Percentiles rank a stretch among this genome's conserved stretches.
Evolutionary conservation across 2,329 filamentous ascomycete genomes (phyloP).

Genomic region (Drechslera avenae): DNA sequence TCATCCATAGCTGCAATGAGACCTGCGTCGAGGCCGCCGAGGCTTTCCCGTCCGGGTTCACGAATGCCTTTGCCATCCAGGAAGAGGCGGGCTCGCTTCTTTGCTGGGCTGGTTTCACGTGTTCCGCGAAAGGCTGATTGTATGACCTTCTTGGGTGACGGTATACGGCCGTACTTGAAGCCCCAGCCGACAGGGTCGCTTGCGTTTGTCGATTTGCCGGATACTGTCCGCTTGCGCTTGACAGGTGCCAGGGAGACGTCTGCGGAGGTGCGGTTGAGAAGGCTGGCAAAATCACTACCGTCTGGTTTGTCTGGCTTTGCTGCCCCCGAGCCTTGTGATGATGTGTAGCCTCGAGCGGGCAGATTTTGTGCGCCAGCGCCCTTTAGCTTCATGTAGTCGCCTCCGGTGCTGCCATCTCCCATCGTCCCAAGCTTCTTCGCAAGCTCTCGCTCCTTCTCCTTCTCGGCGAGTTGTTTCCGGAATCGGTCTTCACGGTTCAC

Average conservation of each 20-base stretch:
- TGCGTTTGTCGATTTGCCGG: constrained; percentile 36
- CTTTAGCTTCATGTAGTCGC: constrained; percentile 68
- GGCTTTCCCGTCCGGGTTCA: constrained; percentile 55
- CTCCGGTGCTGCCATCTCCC: constrained; percentile 66
- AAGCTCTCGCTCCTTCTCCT: constrained; percentile 75
- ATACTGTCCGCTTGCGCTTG: constrained; percentile 50
- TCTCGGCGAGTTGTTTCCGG: constrained; percentile 66
- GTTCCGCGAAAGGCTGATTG: constrained; percentile 34
- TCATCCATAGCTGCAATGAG: constrained; percentile 48
- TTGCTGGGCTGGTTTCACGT: constrained; percentile 46
- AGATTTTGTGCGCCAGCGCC: constrained; percentile 25
- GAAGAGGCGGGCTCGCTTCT: constrained; percentile 56
- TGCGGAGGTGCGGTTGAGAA: constrained; percentile 52
- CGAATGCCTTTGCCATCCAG: constrained; percentile 56
- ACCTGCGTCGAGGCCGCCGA: constrained; percentile 44
- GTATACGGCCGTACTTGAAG: constrained; percentile 48
- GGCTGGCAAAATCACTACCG: constrained; percentile 46
- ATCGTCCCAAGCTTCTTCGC: constrained; percentile 69
- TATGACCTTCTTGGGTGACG: constrained; percentile 42
- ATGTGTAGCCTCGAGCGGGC: constrained; percentile 23
- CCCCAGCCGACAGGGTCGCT: constrained; percentile 55
- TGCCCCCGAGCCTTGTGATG: constrained; percentile 21
- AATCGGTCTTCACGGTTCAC: constrained; percentile 69
- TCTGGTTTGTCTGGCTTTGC: constrained; percentile 22
- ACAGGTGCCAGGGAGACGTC: constrained; percentile 51